Percentiles rank a stretch among this genome's conserved stretches.
Evolutionary conservation across 257 asterid species (phyloP).

Genomic region (Lycium barbarum): DNA sequence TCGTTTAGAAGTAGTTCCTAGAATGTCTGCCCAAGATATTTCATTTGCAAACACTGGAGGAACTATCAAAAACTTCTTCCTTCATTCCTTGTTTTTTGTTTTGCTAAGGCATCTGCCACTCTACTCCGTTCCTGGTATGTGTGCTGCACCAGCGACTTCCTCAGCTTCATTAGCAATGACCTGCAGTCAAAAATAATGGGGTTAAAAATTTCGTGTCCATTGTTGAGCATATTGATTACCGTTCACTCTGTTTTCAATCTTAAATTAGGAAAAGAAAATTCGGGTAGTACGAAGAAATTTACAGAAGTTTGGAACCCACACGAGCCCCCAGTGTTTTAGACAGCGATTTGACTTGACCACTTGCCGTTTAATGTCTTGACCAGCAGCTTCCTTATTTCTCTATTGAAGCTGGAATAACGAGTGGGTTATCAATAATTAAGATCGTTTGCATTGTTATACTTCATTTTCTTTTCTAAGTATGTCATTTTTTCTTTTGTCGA

Average conservation of each 20-base stretch:
- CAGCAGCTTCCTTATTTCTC: background rate
- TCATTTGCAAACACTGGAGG: too few relatives aligned
- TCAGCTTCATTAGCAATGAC: too few relatives aligned
- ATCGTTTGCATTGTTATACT: background rate
- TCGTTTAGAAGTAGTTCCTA: too few relatives aligned
- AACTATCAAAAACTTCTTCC: too few relatives aligned
- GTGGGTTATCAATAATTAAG: background rate
- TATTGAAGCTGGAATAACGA: background rate
- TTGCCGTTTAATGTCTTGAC: background rate
- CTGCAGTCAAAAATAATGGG: too few relatives aligned
- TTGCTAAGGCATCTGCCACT: too few relatives aligned
- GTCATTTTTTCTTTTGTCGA: background rate
- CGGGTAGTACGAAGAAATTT: background rate
- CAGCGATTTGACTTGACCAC: conserved; percentile 22
- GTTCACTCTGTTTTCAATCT: background rate
- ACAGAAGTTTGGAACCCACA: background rate
- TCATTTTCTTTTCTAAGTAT: background rate
- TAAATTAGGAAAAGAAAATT: background rate
- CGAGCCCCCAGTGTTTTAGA: conserved; percentile 20
- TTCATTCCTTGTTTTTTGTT: too few relatives aligned
- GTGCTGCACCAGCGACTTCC: too few relatives aligned
- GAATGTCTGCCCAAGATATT: too few relatives aligned
- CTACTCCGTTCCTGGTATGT: too few relatives aligned
- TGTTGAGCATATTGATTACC: too few relatives aligned
- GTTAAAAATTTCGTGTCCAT: too few relatives aligned